phyloP scores from a whole-genome alignment of 495 filamentous ascomycete genomes.

The Darksidea phi region DNA sequence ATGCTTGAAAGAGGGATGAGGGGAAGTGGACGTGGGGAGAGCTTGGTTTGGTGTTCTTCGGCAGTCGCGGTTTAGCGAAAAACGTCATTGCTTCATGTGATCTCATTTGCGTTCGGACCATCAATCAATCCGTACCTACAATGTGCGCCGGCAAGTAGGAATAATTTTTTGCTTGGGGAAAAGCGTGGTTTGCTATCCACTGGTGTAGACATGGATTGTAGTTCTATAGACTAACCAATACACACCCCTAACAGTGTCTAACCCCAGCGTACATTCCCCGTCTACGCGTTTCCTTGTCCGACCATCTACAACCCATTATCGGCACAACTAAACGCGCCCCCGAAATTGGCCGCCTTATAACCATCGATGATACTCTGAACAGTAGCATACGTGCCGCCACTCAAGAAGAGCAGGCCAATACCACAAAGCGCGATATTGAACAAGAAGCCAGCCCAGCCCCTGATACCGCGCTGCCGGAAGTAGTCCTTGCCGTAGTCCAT shows the following conservation, averaged over 20 bases:
- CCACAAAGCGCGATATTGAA: constrained; percentile 69
- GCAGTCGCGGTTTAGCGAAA: constrained; percentile 4
- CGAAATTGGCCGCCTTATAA: constrained; percentile 39
- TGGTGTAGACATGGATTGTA: not conserved
- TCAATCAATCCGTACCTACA: too few species aligned
- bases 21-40: constrained; percentile 2
- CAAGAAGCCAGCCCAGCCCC: constrained; percentile 60
- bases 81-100: constrained; percentile 21
- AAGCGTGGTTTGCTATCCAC: too few species aligned
- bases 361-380: constrained; percentile 45
- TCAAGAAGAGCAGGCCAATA: constrained; percentile 73
- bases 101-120: not conserved
- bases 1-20: not conserved
- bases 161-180: too few species aligned
- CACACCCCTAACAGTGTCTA: not conserved
- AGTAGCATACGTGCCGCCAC: constrained; percentile 73
- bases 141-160: too few species aligned
- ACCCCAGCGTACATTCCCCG: not conserved
- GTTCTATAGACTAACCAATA: not conserved
- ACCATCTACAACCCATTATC: constrained; percentile 35
- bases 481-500: constrained; percentile 65
- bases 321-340: constrained; percentile 44
- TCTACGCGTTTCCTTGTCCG: not conserved
- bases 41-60: constrained; percentile 3
- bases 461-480: constrained; percentile 57